phyloP scores from a whole-genome alignment of 1,284 basidiomycete genomes.

The Sanghuangporus baumii region DNA sequence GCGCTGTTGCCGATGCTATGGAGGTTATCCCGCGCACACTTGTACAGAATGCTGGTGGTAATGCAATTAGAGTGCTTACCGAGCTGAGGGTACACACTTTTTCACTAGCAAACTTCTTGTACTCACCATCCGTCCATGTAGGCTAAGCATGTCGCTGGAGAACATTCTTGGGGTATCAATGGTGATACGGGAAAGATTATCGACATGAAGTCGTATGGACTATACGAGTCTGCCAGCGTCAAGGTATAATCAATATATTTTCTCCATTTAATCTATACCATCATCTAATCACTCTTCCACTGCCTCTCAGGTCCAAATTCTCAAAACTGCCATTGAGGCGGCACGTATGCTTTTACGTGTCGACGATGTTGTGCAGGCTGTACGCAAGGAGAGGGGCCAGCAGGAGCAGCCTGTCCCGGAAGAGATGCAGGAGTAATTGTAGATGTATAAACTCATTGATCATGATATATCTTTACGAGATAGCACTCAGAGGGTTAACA shows the following conservation, averaged over 20 bases:
- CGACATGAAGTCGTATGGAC: conserved; percentile 92
- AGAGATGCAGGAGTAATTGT: conserved; percentile 40
- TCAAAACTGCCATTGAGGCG: conserved; percentile 97
- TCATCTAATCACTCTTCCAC: conserved; percentile 1
- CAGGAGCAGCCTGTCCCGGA: conserved; percentile 41
- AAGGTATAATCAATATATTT: conserved; percentile 46
- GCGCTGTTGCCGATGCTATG: conserved; percentile 93
- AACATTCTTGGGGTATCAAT: conserved; percentile 89
- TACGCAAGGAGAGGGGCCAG: conserved; percentile 62
- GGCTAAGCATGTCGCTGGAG: conserved; percentile 93
- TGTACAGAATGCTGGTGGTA: conserved; percentile 94
- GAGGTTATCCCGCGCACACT: conserved; percentile 96
- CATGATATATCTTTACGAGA: background rate
- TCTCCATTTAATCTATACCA: background rate
- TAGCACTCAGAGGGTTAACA: background rate
- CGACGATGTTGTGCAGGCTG: conserved; percentile 90
- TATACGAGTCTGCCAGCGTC: conserved; percentile 94
- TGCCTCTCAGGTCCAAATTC: conserved; percentile 71
- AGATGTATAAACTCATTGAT: background rate
- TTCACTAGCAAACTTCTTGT: background rate
- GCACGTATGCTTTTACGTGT: conserved; percentile 90
- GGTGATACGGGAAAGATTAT: conserved; percentile 93
- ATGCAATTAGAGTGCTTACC: conserved; percentile 89
- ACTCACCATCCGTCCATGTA: conserved; percentile 28
- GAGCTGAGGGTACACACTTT: conserved; percentile 61